A percentile compares a stretch with the other conserved stretches of the same genome.
Evolutionary conservation across 2,329 filamentous ascomycete species (phyloP).

Genomic region (Allantophomopsis cytisporea): DNA sequence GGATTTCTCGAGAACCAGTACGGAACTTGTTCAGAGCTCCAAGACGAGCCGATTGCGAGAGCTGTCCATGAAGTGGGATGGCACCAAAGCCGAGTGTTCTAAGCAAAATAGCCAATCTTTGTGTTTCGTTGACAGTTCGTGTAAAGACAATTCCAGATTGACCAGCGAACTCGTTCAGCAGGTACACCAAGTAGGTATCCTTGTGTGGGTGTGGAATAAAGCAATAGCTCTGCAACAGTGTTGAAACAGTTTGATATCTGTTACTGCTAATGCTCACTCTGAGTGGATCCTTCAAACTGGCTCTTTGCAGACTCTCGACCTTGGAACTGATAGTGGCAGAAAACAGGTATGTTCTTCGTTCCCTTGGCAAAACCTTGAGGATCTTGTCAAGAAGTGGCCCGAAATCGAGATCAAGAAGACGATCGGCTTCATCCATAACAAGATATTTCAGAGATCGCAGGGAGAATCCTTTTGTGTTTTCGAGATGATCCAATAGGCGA

Average conservation of each 20-base stretch:
- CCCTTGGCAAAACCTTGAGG: constrained; percentile 70
- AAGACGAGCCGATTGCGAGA: constrained; percentile 76
- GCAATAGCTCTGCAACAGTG: constrained; percentile 72
- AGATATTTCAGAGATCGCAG: constrained; percentile 71
- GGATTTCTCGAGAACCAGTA: constrained; percentile 63
- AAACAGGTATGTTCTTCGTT: constrained; percentile 76
- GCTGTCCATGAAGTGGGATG: constrained; percentile 84
- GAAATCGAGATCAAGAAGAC: constrained; percentile 87
- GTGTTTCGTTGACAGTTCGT: constrained; percentile 81
- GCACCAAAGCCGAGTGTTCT: constrained; percentile 77
- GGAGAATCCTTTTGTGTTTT: constrained; percentile 94
- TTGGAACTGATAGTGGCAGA: constrained; percentile 90
- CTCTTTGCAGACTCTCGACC: constrained; percentile 83
- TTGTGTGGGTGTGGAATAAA: constrained; percentile 82
- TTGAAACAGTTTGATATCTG: constrained; percentile 86
- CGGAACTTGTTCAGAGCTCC: constrained; percentile 88
- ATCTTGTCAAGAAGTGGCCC: constrained; percentile 88
- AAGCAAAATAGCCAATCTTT: constrained; percentile 71
- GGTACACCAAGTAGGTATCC: constrained; percentile 76
- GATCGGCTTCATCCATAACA: constrained; percentile 90
- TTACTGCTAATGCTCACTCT: constrained; percentile 69
- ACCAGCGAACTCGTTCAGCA: constrained; percentile 79
- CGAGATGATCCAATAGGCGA: constrained; percentile 77
- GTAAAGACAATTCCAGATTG: constrained; percentile 84
- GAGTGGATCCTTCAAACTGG: constrained; percentile 73